Base-by-base conservation (phyloP, 139 green algal genomes). In the Ettlia oleoabundans region DNA sequence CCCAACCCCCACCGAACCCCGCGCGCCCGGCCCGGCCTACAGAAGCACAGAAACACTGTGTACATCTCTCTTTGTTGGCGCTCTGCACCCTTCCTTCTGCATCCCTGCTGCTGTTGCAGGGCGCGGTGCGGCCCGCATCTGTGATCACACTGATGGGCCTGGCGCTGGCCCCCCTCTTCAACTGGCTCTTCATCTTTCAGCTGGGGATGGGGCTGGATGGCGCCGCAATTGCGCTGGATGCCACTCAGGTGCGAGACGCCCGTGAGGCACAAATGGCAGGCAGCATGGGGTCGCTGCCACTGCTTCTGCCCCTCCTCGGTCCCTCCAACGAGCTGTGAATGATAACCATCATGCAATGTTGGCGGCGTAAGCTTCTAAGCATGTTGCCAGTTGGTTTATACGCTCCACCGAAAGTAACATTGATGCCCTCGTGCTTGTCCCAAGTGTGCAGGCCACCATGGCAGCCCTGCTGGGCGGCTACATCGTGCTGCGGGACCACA, bases 391-490 rank as follows among this genome's bases (percentile, higher is more conserved):
- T n/a, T n/a, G n/a, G n/a, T n/a, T n/a, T n/a, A n/a, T n/a, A n/a
- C n/a, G n/a, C n/a, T n/a, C n/a, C n/a, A n/a, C n/a, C n/a, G n/a
- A n/a, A n/a, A n/a, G n/a, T n/a, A n/a, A n/a, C n/a, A n/a, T 58
- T 10, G 47, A 10, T 58, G 47, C 15, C 13, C 47, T 10, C 47
- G 15, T 15, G 10, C 47, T 15, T 58, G 47, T 15, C 47, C 55
- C 21, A 5, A 5, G 47, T 10, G 10, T 66, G 51, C 88, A 88
- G 9, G 90, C 68, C 55, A 88, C 86, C 33, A 52, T 67, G 72
- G 72, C 37, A 19, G 88, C 92, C 68, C 86, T 76, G 35, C 83
- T 94, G 28, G 62, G 52, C 37, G 89, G 90, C 2, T 96, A 89
- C 43, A 63, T 77, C 9, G 7, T 40, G 15, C 35, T 77, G 42